Percentiles rank a stretch among this genome's conserved stretches.
These are phyloP conservation scores for Rhazya stricta DNA, from an alignment of 257 asterid species.

Conservation along the genomic window DNA sequence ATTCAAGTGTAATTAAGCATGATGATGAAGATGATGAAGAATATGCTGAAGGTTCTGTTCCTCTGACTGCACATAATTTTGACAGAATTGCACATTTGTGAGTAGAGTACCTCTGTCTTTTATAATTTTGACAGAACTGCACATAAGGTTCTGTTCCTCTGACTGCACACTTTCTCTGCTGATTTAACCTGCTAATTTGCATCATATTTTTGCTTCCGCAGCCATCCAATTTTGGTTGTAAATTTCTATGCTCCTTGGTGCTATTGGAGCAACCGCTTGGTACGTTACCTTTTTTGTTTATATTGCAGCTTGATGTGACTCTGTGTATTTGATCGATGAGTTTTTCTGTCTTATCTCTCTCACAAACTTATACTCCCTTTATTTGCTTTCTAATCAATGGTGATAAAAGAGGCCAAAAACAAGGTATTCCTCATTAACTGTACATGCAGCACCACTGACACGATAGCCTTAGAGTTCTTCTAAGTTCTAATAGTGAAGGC, in stretches of 20 bases:
- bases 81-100: constrained; percentile 77
- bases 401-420: background rate
- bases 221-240: constrained; percentile 75
- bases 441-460: background rate
- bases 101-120: constrained; percentile 31
- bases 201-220: constrained; percentile 31
- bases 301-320: constrained; percentile 12
- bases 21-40: constrained; percentile 78
- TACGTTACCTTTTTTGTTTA: constrained; percentile 25
- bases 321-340: background rate
- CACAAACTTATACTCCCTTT: background rate
- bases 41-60: constrained; percentile 74
- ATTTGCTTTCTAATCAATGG: background rate
- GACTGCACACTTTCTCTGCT: background rate
- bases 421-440: background rate
- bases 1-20: constrained; percentile 54
- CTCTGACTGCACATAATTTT: constrained; percentile 58
- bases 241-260: constrained; percentile 98
- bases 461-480: background rate
- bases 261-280: constrained; percentile 90
- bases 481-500: background rate
- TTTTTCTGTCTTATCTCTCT: background rate
- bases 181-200: constrained; percentile 17
- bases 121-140: no score
- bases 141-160: no score